Percentiles rank a stretch among this genome's conserved stretches.
These are phyloP conservation scores for Rasamsonia emersonii DNA, from an alignment of 2,329 filamentous ascomycete genomes.

Conservation along the genomic window DNA sequence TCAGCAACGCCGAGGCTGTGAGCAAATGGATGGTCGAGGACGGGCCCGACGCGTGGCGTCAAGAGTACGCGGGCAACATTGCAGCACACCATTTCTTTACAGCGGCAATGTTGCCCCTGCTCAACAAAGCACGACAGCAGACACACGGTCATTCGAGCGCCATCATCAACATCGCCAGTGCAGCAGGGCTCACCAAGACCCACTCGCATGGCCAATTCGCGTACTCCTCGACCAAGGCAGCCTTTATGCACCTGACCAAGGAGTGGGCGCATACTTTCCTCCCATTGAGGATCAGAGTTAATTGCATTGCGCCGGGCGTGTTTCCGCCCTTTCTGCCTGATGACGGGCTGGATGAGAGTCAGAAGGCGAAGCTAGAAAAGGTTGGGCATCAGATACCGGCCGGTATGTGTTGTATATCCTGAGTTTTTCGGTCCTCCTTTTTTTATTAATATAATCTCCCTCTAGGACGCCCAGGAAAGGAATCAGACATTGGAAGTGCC, in stretches of 20 bases:
- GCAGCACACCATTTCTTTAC: constrained; percentile 45
- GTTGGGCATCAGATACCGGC: constrained; percentile 41
- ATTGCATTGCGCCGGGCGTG: constrained; percentile 49
- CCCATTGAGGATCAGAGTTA: constrained; percentile 49
- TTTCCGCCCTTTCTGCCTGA: constrained; percentile 54
- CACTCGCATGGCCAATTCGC: constrained; percentile 44
- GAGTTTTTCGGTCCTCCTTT: not conserved
- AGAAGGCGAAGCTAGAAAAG: constrained; percentile 49
- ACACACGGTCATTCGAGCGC: constrained; percentile 42
- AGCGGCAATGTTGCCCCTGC: constrained; percentile 46
- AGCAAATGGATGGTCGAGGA: constrained; percentile 11
- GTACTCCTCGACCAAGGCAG: constrained; percentile 44
- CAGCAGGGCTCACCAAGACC: constrained; percentile 45
- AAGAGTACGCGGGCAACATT: constrained; percentile 46
- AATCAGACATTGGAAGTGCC: constrained; percentile 51
- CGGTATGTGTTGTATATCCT: too few relatives aligned
- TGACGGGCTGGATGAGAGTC: constrained; percentile 41
- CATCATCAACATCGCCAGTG: constrained; percentile 48
- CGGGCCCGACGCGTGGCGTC: constrained; percentile 35
- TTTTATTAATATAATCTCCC: not conserved
- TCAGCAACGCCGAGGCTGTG: constrained; percentile 9
- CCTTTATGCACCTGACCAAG: constrained; percentile 45
- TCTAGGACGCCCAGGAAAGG: constrained; percentile 41
- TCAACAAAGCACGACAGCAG: constrained; percentile 40
- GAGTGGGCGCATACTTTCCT: constrained; percentile 47